These are phyloP conservation scores for Saccharomycopsis olivae DNA, from an alignment of 805 yeast species.

Conservation along the genomic window DNA sequence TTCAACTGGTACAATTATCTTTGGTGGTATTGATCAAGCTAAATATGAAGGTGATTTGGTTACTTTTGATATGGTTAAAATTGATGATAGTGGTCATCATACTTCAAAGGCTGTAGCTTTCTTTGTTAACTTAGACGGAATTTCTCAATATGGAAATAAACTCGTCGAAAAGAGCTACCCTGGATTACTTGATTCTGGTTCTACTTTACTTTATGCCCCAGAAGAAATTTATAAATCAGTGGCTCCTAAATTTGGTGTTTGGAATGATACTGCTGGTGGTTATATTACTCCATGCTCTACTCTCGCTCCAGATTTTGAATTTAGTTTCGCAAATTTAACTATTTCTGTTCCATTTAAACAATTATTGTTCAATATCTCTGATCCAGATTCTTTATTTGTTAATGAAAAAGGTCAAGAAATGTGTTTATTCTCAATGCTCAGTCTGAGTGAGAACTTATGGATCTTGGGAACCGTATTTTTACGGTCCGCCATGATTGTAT, in stretches of 20 bases:
- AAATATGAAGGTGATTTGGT: conserved; percentile 35
- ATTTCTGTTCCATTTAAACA: conserved; percentile 38
- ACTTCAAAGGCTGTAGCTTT: conserved; percentile 42
- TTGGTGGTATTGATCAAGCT: conserved; percentile 46
- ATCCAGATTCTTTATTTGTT: conserved; percentile 19
- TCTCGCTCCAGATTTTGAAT: conserved; percentile 28
- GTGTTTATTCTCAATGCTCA: conserved; percentile 28
- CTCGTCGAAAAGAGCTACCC: conserved; percentile 17
- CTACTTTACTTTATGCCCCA: conserved; percentile 43
- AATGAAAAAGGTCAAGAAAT: conserved; percentile 25
- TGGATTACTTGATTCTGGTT: conserved; percentile 47
- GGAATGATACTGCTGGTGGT: conserved; percentile 30
- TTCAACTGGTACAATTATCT: conserved; percentile 31
- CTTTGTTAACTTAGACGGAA: conserved; percentile 25
- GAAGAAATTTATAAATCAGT: conserved; percentile 22
- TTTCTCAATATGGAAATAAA: conserved; percentile 1
- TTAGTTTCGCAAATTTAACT: conserved; percentile 47
- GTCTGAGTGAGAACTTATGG: conserved; percentile 18
- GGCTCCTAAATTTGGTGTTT: conserved; percentile 22
- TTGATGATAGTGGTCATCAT: conserved; percentile 8
- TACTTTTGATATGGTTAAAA: conserved; percentile 21
- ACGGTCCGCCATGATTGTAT: conserved; percentile 41
- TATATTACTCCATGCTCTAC: conserved; percentile 38
- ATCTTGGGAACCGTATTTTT: conserved; percentile 46
- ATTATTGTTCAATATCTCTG: conserved; percentile 24